Evolutionary conservation across 2,329 filamentous ascomycete species (phyloP), one percentile per base, ranked within the genome.

Genomic region (Colletotrichum paranaense): DNA sequence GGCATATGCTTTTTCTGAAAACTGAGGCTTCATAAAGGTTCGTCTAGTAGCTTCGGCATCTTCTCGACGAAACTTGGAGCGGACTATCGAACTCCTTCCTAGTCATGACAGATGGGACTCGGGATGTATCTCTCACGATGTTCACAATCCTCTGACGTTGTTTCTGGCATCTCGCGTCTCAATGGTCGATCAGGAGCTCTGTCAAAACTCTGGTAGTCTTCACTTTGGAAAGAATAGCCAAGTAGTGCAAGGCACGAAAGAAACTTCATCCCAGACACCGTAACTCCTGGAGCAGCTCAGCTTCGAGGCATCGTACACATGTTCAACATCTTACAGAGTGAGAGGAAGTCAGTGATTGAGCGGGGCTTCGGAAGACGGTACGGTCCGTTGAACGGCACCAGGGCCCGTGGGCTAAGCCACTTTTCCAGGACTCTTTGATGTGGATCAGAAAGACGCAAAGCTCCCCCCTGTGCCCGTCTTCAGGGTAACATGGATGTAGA

Each of bases 351-450:
- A 49, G 42, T 22, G 7, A 0, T n/a, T 19, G 16, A 49, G 42
- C 42, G 42, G 42, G 42, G 19, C n/a, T 32, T 26, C 38, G 55
- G 55, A 38, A 32, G 55, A 52, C 64, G 64, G 64, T 62, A 67
- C 55, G 64, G 56, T n/a, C 64, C 64, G 38, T 24, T 52, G 6
- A n/a, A 60, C n/a, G 38, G 64, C 38, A 2, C 24, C 7, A 11
- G 6, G 58, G 14, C 19, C 16, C 35, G 38, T 19, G 14, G 6
- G 16, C 14, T 42, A 16, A 42, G 38, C 38, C 38, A 42, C 38
- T 19, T 8, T 42, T 42, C 38, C 38, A 6, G 38, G 16, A 6
- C 7, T n/a, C n/a, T n/a, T 42, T 9, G 19, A 9, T 49, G 42
- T 49, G 42, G 42, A 49, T 49, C 8, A 22, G 8, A 11, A 49